Percentiles rank a stretch among this genome's conserved stretches.
These are phyloP conservation scores for Triglochin maritima DNA, from an alignment of 106 monocot species.

Conservation along the genomic window DNA sequence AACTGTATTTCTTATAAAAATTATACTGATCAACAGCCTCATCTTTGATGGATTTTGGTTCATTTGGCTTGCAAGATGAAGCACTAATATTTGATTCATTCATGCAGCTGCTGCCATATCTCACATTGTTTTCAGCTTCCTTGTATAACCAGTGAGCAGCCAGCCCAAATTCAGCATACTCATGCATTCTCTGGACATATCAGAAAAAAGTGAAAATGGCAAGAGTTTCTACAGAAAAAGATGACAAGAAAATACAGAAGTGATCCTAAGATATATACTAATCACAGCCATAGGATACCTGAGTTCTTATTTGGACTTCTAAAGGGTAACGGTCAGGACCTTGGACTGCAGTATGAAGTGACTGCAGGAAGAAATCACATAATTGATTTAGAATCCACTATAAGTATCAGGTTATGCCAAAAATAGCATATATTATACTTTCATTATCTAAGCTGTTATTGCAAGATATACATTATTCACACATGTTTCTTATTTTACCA, in stretches of 20 bases:
- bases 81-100: slow-evolving; percentile 26
- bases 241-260: not conserved
- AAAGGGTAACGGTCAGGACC: slow-evolving; percentile 79
- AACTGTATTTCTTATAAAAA: slow-evolving; percentile 43
- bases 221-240: not conserved
- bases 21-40: slow-evolving; percentile 32
- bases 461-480: too few species aligned
- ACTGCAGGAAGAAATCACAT: slow-evolving; percentile 32
- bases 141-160: slow-evolving; percentile 98
- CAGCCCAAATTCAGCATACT: slow-evolving; percentile 74
- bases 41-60: slow-evolving; percentile 34
- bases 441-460: too few species aligned
- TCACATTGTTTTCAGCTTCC: slow-evolving; percentile 46
- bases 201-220: not conserved
- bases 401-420: not conserved
- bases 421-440: too few species aligned
- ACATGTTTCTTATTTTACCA: too few species aligned
- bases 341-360: slow-evolving; percentile 91
- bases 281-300: slow-evolving; percentile 30
- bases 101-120: slow-evolving; percentile 2
- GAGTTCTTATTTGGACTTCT: slow-evolving; percentile 92
- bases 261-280: not conserved
- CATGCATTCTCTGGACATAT: slow-evolving; percentile 66
- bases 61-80: slow-evolving; percentile 33
- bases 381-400: not conserved